Evolutionary conservation across 306 rosid species (phyloP), one percentile per base, ranked within the genome.

Genomic region (Castanea crenata): DNA sequence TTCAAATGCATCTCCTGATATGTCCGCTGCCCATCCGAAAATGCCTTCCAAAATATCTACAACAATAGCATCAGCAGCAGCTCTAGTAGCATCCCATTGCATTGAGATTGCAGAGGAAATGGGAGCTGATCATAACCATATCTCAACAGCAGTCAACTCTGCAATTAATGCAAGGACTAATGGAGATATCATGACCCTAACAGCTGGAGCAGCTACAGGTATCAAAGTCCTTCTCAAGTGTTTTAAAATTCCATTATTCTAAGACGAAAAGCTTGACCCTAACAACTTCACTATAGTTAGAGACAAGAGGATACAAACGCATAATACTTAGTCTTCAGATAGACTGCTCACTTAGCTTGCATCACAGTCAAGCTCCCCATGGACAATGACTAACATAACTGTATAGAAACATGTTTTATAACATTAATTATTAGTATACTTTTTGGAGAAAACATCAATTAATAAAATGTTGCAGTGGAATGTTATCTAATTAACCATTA

Each of bases 141-240:
- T 92, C 74, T 44, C 87, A 79, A 78, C 92, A 3, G 93, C 82
- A 11, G 94, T 95, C 15, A 82, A 87, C 86, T 95, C 99, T 73
- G 97, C 99, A 51, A 89, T 95, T 73, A 92, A 85, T 64, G 98
- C 97, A 31, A 91, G 87, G 84, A 91, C 91, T 41, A 95, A 92
- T 64, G 97, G 97, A 77, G 99, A 95, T 78, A 85, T 95, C 80
- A 88, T 92, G 97, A 87, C 99, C 84, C 86, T 95, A 71, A 92
- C 97, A 61, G 97, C 99, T 1, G 97, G 97, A 54, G 99, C 97
- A 76, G 99, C 99, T 41, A 95, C 97, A 76, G 99, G 97, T 92
- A 83, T 73, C 69, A 63, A 51, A 44, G 41, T 55, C 70, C 73
- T 35, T 64, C 64, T 59, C 34, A 67, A 20, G 56, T 27, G 31